Percentiles rank a stretch among this genome's conserved stretches.
phyloP scores from a whole-genome alignment of 169 alveolate species.

The Eimeria zaria region DNA sequence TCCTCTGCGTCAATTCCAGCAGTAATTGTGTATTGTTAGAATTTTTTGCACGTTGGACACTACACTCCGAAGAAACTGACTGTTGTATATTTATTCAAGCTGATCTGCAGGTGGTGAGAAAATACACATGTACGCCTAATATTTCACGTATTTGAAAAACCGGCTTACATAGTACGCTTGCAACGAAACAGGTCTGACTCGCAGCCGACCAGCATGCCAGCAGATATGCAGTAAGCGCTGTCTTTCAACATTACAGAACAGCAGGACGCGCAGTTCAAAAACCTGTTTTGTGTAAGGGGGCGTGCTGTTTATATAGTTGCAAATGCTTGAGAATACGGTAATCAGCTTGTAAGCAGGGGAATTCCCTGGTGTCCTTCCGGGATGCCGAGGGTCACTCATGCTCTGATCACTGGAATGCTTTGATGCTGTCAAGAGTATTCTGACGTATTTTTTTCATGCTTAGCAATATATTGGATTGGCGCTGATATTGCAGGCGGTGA shows the following conservation, averaged over 20 bases:
- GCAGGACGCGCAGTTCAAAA: background rate
- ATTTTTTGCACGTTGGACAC: background rate
- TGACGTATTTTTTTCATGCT: background rate
- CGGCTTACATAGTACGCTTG: too few relatives aligned
- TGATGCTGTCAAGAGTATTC: background rate
- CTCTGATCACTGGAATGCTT: background rate
- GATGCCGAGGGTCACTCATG: background rate
- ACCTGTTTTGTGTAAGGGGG: background rate
- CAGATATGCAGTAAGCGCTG: background rate
- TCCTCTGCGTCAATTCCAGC: background rate
- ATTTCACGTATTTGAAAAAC: too few relatives aligned
- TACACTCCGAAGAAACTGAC: background rate
- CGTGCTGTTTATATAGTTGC: background rate
- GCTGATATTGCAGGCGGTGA: background rate
- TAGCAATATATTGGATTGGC: background rate
- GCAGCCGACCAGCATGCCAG: background rate
- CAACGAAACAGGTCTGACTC: background rate
- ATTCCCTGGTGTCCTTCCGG: background rate
- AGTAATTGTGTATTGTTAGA: background rate
- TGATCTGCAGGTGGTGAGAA: background rate
- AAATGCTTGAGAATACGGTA: background rate
- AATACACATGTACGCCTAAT: background rate
- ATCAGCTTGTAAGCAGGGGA: background rate
- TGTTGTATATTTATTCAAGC: background rate
- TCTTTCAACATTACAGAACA: background rate